Evolutionary conservation across 352 stramenopile genomes (phyloP).

Genomic region (Phytophthora cryptogea): DNA sequence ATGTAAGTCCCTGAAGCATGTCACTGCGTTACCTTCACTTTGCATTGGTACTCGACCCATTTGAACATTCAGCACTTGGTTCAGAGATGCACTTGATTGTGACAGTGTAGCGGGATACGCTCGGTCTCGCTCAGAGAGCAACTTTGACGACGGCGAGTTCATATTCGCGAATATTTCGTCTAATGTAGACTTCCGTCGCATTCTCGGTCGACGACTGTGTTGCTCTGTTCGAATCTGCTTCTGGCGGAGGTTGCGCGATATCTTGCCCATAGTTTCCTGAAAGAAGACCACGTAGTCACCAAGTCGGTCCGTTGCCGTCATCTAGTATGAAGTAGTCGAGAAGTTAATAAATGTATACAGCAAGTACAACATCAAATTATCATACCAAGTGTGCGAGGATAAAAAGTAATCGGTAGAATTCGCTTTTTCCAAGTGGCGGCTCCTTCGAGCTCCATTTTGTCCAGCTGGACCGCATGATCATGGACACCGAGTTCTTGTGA

Average conservation of each 20-base stretch:
- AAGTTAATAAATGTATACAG: constrained; percentile 4
- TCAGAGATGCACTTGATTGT: constrained; percentile 11
- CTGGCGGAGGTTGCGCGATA: constrained; percentile 49
- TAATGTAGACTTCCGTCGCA: constrained; percentile 37
- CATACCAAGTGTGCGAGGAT: constrained; percentile 74
- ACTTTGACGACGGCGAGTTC: constrained; percentile 7
- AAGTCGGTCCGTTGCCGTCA: constrained; percentile 70
- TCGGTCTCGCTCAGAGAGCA: constrained; percentile 21
- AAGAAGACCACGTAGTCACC: constrained; percentile 81
- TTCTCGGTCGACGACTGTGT: constrained; percentile 25
- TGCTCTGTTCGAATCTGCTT: constrained; percentile 38
- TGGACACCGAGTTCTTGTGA: constrained; percentile 81
- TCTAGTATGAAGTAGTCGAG: constrained; percentile 34
- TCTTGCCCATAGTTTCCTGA: constrained; percentile 66
- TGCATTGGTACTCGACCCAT: constrained; percentile 38
- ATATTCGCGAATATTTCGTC: constrained; percentile 30
- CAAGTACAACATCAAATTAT: background rate
- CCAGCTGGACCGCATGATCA: constrained; percentile 71
- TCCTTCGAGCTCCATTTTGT: constrained; percentile 73
- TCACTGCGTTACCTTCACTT: constrained; percentile 20
- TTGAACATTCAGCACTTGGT: constrained; percentile 37
- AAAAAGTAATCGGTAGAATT: constrained; percentile 75
- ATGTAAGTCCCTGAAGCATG: background rate
- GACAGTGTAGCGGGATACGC: constrained; percentile 10
- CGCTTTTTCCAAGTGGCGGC: constrained; percentile 48